phyloP scores from a whole-genome alignment of 495 filamentous ascomycete species.

The Aspergillus ellipticus region DNA sequence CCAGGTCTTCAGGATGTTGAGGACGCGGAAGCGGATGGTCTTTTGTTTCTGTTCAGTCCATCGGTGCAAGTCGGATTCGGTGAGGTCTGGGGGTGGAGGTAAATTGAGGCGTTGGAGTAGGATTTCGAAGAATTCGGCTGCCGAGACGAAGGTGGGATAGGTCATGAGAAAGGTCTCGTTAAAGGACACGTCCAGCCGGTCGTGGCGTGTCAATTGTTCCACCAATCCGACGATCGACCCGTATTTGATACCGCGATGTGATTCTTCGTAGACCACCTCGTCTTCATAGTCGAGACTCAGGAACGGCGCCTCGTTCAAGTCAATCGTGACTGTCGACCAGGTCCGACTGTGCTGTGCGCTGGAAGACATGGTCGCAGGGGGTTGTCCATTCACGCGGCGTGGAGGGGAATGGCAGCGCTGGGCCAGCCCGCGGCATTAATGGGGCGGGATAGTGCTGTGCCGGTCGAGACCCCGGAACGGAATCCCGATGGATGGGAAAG shows the following conservation, averaged over 20 bases:
- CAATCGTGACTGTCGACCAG: background rate
- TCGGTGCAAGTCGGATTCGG: constrained; percentile 56
- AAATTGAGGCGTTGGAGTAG: constrained; percentile 77
- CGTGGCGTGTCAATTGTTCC: constrained; percentile 85
- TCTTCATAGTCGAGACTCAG: constrained; percentile 74
- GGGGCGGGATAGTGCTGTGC: too few relatives aligned
- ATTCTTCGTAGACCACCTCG: constrained; percentile 75
- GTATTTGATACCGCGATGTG: background rate
- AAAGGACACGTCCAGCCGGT: constrained; percentile 80
- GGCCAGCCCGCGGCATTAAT: too few relatives aligned
- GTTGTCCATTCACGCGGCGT: too few relatives aligned
- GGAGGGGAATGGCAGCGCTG: too few relatives aligned
- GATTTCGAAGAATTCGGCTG: constrained; percentile 76
- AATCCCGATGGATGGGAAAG: too few relatives aligned
- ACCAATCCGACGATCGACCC: constrained; percentile 68
- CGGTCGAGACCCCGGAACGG: too few relatives aligned
- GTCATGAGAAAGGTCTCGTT: constrained; percentile 92
- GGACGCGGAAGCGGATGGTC: constrained; percentile 76
- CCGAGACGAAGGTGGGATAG: constrained; percentile 82
- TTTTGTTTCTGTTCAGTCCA: constrained; percentile 86
- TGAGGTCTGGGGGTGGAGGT: constrained; percentile 70
- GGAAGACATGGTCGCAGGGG: too few relatives aligned
- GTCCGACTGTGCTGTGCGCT: background rate
- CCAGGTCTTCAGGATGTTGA: constrained; percentile 93
- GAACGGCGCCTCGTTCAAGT: constrained; percentile 46